phyloP scores from a whole-genome alignment of 371 early-diverging fungal genomes.

The Coemansia sp. region DNA sequence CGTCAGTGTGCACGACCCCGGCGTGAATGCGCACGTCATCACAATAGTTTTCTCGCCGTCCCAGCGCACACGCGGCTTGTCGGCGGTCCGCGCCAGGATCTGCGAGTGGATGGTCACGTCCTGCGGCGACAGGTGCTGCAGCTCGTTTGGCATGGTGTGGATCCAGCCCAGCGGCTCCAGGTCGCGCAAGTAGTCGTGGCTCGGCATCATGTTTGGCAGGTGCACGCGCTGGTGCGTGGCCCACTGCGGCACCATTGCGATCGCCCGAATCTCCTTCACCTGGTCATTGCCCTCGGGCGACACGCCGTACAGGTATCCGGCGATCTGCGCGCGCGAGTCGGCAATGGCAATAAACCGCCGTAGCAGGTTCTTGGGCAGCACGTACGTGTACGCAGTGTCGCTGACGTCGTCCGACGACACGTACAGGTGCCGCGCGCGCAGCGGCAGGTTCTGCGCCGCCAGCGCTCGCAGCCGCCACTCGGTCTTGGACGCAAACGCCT shows the following conservation, averaged over 20 bases:
- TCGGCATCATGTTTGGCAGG: slow-evolving; percentile 84
- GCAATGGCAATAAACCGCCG: slow-evolving; percentile 94
- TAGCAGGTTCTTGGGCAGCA: slow-evolving; percentile 95
- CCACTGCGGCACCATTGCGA: slow-evolving; percentile 97
- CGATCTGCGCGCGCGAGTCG: slow-evolving; percentile 93
- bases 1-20: slow-evolving; percentile 94
- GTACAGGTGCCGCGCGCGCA: slow-evolving; percentile 95
- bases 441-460: slow-evolving; percentile 88
- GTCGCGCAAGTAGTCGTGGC: slow-evolving; percentile 86
- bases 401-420: slow-evolving; percentile 93
- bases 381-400: slow-evolving; percentile 86
- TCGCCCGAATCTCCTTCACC: slow-evolving; percentile 93
- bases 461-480: slow-evolving; percentile 98
- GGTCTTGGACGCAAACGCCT: slow-evolving; percentile 96
- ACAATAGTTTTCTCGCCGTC: slow-evolving; percentile 92
- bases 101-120: slow-evolving; percentile 90
- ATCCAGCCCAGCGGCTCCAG: slow-evolving; percentile 98
- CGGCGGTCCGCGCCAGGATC: slow-evolving; percentile 63
- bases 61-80: slow-evolving; percentile 67
- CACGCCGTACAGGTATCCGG: slow-evolving; percentile 94
- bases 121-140: slow-evolving; percentile 87
- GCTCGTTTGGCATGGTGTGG: slow-evolving; percentile 94
- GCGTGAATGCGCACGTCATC: slow-evolving; percentile 94
- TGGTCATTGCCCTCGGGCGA: slow-evolving; percentile 87
- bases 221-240: slow-evolving; percentile 93